phyloP scores from a whole-genome alignment of 2,329 filamentous ascomycete genomes.

The Penicillium palitans region DNA sequence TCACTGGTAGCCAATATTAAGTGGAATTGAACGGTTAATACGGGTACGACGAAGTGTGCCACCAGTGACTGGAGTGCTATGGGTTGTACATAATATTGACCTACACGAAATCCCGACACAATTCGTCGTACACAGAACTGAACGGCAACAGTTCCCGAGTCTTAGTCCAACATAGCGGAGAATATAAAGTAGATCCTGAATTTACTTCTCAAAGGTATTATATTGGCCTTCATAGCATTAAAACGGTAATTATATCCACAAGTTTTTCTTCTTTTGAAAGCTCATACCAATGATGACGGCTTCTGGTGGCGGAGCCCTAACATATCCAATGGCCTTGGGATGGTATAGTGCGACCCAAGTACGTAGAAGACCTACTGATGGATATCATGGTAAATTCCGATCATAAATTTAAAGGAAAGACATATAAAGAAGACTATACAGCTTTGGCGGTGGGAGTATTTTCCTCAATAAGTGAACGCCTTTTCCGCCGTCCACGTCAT shows the following conservation, averaged over 20 bases:
- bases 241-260: background rate
- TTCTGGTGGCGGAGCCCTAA: background rate
- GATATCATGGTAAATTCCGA: background rate
- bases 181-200: background rate
- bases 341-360: background rate
- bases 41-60: no score
- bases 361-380: background rate
- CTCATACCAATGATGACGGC: background rate
- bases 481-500: slow-evolving; percentile 1
- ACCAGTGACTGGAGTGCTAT: no score
- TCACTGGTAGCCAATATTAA: no score
- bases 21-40: no score
- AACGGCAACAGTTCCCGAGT: no score
- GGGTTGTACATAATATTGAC: no score
- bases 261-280: background rate
- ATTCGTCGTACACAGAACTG: no score
- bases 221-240: background rate
- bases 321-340: background rate
- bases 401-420: background rate
- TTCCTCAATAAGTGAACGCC: background rate
- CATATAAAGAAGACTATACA: background rate
- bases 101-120: no score
- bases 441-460: background rate
- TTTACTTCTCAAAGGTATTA: background rate
- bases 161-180: no score